phyloP scores from a whole-genome alignment of 2,329 filamentous ascomycete species.

The Monosporascus sp. region DNA sequence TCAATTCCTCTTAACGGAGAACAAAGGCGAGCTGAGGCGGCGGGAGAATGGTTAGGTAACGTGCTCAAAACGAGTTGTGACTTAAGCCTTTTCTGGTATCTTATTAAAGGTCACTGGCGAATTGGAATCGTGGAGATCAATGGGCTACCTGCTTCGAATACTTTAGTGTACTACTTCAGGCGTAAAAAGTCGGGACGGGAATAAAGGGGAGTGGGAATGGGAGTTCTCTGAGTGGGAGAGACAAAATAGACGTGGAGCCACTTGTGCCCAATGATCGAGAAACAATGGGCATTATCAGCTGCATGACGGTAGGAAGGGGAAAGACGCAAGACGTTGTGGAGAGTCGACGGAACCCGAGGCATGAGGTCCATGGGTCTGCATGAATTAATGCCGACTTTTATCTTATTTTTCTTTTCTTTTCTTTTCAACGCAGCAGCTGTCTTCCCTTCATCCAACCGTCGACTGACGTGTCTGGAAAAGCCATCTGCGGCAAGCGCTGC shows the following conservation, averaged over 20 bases:
- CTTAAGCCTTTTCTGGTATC: slow-evolving; percentile 7
- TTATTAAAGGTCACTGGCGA: neutral
- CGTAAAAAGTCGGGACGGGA: slow-evolving; percentile 12
- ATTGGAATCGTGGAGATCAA: slow-evolving; percentile 10
- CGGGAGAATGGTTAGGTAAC: slow-evolving; percentile 15
- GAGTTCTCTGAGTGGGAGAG: slow-evolving; percentile 6
- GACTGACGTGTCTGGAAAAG: neutral
- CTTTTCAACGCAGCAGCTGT: neutral
- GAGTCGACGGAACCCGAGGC: slow-evolving; percentile 13
- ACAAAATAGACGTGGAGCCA: slow-evolving; percentile 8
- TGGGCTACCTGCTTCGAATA: slow-evolving; percentile 9
- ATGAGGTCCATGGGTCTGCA: slow-evolving; percentile 13
- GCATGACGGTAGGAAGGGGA: slow-evolving; percentile 19
- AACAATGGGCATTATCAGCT: slow-evolving; percentile 9
- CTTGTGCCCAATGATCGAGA: slow-evolving; percentile 29
- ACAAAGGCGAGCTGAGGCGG: slow-evolving; percentile 15
- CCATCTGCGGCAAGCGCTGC: neutral
- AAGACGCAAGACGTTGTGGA: slow-evolving; percentile 23
- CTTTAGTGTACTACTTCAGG: slow-evolving; percentile 1
- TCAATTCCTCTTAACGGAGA: neutral
- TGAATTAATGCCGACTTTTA: slow-evolving; percentile 17
- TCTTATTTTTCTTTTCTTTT: neutral
- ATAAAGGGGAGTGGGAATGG: too few relatives aligned
- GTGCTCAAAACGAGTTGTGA: slow-evolving; percentile 20
- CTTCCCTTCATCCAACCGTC: neutral